Evolutionary conservation across 768 basidiomycete genomes (phyloP).

Genomic region (Lentinula aciculospora): DNA sequence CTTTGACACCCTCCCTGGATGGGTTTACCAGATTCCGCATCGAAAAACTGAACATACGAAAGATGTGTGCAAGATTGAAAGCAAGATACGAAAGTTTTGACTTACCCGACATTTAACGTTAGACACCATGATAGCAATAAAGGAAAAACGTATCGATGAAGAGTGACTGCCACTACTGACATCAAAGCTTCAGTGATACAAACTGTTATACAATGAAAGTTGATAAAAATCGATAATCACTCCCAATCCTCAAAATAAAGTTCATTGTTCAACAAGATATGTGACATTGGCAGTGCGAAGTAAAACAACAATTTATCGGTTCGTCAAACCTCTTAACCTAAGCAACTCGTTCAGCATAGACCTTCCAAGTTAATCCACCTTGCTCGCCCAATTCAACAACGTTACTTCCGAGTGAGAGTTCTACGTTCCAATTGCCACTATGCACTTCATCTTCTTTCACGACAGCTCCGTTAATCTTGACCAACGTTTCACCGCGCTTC

Average conservation of each 20-base stretch:
- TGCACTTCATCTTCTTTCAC: slow-evolving; percentile 40
- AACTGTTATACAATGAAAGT: too few relatives aligned
- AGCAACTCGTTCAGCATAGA: slow-evolving; percentile 49
- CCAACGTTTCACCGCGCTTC: slow-evolving; percentile 52
- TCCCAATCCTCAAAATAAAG: too few relatives aligned
- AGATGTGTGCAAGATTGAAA: background rate
- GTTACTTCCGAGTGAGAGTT: slow-evolving; percentile 52
- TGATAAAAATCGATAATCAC: too few relatives aligned
- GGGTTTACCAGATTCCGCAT: background rate
- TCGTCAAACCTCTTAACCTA: slow-evolving; percentile 6
- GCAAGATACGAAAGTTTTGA: background rate
- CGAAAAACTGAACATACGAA: background rate
- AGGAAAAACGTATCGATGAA: too few relatives aligned
- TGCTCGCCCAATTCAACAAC: slow-evolving; percentile 70
- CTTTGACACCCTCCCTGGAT: background rate
- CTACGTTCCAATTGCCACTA: slow-evolving; percentile 56
- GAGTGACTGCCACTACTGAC: too few relatives aligned
- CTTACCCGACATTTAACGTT: background rate
- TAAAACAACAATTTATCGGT: background rate
- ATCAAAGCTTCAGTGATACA: too few relatives aligned
- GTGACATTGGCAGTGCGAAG: too few relatives aligned
- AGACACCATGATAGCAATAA: background rate
- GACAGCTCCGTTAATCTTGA: slow-evolving; percentile 57
- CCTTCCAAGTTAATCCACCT: slow-evolving; percentile 65
- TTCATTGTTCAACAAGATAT: too few relatives aligned